Conservation (phyloP, 2,329 filamentous ascomycete species). For the Cladosporium velox region DNA sequence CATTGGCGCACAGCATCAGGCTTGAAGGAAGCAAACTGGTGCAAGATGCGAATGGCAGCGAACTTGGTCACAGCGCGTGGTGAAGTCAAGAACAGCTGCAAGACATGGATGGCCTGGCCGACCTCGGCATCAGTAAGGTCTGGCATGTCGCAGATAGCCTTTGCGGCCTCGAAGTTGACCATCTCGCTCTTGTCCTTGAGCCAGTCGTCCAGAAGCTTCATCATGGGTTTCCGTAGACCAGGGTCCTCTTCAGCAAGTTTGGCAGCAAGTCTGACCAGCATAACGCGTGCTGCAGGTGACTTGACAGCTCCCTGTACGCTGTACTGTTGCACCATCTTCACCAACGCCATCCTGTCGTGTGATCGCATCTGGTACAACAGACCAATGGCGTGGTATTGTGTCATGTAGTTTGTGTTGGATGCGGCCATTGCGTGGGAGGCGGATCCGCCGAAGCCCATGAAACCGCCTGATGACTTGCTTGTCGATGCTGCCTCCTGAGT, state of each 20-base stretch:
- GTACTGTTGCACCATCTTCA: conserved; percentile 99
- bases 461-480: conserved; percentile 83
- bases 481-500: conserved; percentile 94
- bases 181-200: conserved; percentile 98
- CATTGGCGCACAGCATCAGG: conserved; percentile 87
- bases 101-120: conserved; percentile 86
- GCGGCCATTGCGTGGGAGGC: conserved; percentile 69
- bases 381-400: conserved; percentile 97
- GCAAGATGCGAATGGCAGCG: conserved; percentile 91
- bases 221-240: conserved; percentile 90
- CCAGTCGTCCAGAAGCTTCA: conserved; percentile 94
- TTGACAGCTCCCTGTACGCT: conserved; percentile 88
- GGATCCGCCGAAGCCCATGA: conserved; percentile 88
- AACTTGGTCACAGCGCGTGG: conserved; percentile 97
- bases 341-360: conserved; percentile 95
- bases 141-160: conserved; percentile 93
- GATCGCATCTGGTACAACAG: conserved; percentile 96
- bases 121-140: conserved; percentile 92
- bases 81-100: conserved; percentile 95
- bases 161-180: conserved; percentile 99
- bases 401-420: conserved; percentile 90
- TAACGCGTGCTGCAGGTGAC: conserved; percentile 87
- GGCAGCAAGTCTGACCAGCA: conserved; percentile 88
- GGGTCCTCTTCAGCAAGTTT: conserved; percentile 93
- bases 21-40: conserved; percentile 96